Conservation (phyloP, 1,284 basidiomycete genomes). For the Trichosporon inkin region DNA sequence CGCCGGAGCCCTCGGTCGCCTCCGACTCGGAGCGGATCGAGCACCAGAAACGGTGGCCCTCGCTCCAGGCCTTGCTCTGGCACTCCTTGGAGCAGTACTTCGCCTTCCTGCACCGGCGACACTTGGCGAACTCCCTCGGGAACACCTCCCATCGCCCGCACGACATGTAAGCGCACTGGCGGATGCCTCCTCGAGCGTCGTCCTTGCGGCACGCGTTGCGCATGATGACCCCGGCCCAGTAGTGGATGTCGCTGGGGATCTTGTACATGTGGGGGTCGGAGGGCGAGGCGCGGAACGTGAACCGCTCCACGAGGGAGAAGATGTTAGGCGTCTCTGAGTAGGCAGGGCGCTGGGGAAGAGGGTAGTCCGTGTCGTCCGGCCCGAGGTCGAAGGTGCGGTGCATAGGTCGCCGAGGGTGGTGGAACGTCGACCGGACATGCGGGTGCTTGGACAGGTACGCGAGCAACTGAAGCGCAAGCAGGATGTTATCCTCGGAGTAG, state of each 20-base stretch:
- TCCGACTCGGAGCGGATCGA: conserved; percentile 32
- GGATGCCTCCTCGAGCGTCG: conserved; percentile 81
- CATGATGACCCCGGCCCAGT: conserved; percentile 99
- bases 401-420: conserved; percentile 63
- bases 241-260: conserved; percentile 88
- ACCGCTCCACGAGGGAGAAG: conserved; percentile 92
- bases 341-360: conserved; percentile 46
- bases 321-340: conserved; percentile 65
- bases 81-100: conserved; percentile 99
- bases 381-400: conserved; percentile 49
- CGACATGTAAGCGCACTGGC: conserved; percentile 97
- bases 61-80: conserved; percentile 94
- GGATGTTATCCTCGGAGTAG: conserved; percentile 91
- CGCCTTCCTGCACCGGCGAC: conserved; percentile 89
- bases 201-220: conserved; percentile 98
- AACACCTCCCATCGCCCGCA: conserved; percentile 93
- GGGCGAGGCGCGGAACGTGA: conserved; percentile 86
- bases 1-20: conserved; percentile 19
- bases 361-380: conserved; percentile 25
- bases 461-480: conserved; percentile 83
- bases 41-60: conserved; percentile 75
- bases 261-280: conserved; percentile 68
- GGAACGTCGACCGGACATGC: conserved; percentile 94
- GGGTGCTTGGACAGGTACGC: conserved; percentile 98
- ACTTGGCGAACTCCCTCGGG: conserved; percentile 96